Evolutionary conservation across 2,329 filamentous ascomycete species (phyloP).

Genomic region (Trichoderma sp.): DNA sequence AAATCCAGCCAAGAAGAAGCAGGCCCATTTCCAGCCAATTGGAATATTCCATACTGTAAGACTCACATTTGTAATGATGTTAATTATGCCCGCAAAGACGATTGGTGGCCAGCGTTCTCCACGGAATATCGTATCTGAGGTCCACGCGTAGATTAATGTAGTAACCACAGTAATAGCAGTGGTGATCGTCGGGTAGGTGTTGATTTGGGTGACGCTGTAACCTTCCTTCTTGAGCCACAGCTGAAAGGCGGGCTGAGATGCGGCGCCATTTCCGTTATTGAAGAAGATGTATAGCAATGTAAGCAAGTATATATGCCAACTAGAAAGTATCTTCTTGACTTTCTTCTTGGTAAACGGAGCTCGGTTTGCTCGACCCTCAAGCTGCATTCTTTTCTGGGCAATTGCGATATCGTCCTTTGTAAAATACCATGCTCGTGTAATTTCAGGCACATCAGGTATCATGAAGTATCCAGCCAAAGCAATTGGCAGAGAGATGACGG

Average conservation of each 20-base stretch:
- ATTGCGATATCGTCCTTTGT: slow-evolving; percentile 28
- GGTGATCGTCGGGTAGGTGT: slow-evolving; percentile 58
- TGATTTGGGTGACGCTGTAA: slow-evolving; percentile 42
- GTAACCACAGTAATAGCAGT: slow-evolving; percentile 53
- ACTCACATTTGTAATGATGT: slow-evolving; percentile 40
- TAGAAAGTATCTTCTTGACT: slow-evolving; percentile 57
- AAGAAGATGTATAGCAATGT: slow-evolving; percentile 60
- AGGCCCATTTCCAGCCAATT: slow-evolving; percentile 59
- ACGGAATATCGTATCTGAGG: slow-evolving; percentile 57
- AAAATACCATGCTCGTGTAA: slow-evolving; percentile 30
- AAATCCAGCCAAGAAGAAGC: slow-evolving; percentile 55
- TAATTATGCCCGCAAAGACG: slow-evolving; percentile 49
- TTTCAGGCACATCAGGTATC: slow-evolving; percentile 32
- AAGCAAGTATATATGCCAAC: slow-evolving; percentile 63
- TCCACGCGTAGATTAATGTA: slow-evolving; percentile 64
- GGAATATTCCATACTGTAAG: slow-evolving; percentile 47
- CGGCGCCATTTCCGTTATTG: slow-evolving; percentile 53
- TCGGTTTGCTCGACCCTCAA: slow-evolving; percentile 45
- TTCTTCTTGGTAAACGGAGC: slow-evolving; percentile 45
- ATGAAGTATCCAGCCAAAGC: slow-evolving; percentile 34
- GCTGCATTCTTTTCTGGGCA: slow-evolving; percentile 32
- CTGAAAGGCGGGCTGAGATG: slow-evolving; percentile 54
- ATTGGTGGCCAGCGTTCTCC: slow-evolving; percentile 64
- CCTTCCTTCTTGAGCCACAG: slow-evolving; percentile 46
- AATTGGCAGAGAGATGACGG: slow-evolving; percentile 35